Conservation (phyloP, 306 rosid genomes). For the Pyrus pyrifolia region DNA sequence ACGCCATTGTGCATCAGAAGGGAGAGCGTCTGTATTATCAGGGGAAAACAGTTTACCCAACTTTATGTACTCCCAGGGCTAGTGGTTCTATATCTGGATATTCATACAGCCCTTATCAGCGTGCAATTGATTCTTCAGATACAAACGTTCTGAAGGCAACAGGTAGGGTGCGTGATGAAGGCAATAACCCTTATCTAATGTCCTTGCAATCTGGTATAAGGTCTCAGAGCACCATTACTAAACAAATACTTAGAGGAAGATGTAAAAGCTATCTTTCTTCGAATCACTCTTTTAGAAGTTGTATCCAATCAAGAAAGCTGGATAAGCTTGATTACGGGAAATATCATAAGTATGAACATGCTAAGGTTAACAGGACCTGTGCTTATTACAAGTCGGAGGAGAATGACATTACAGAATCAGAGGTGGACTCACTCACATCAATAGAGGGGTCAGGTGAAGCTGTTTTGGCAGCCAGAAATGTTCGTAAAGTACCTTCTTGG, state of each 20-base stretch:
- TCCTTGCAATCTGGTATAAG: slow-evolving; percentile 24
- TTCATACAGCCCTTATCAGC: slow-evolving; percentile 19
- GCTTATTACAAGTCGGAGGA: slow-evolving; percentile 70
- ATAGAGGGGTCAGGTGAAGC: slow-evolving; percentile 65
- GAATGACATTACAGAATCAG: slow-evolving; percentile 38
- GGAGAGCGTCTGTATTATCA: slow-evolving; percentile 20
- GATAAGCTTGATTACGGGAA: slow-evolving; percentile 30
- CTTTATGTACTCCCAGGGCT: slow-evolving; percentile 18
- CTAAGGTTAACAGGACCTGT: slow-evolving; percentile 38
- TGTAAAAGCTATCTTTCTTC: slow-evolving; percentile 32
- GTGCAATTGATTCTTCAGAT: slow-evolving; percentile 21
- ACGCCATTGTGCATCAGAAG: slow-evolving; percentile 29
- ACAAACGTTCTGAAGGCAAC: slow-evolving; percentile 29
- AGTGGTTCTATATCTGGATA: slow-evolving; percentile 24
- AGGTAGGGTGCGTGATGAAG: slow-evolving; percentile 10
- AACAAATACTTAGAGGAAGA: slow-evolving; percentile 31
- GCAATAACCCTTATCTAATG: slow-evolving; percentile 9
- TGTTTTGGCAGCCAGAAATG: slow-evolving; percentile 44
- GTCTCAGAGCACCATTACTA: slow-evolving; percentile 12
- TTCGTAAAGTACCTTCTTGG: slow-evolving; percentile 46
- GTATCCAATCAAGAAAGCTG: slow-evolving; percentile 17
- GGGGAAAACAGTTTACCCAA: slow-evolving; percentile 11
- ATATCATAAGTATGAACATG: slow-evolving; percentile 21
- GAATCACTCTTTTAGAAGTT: slow-evolving; percentile 21
- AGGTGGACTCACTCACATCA: slow-evolving; percentile 45